phyloP scores from a whole-genome alignment of 495 filamentous ascomycete species.

The Neurospora sp. region DNA sequence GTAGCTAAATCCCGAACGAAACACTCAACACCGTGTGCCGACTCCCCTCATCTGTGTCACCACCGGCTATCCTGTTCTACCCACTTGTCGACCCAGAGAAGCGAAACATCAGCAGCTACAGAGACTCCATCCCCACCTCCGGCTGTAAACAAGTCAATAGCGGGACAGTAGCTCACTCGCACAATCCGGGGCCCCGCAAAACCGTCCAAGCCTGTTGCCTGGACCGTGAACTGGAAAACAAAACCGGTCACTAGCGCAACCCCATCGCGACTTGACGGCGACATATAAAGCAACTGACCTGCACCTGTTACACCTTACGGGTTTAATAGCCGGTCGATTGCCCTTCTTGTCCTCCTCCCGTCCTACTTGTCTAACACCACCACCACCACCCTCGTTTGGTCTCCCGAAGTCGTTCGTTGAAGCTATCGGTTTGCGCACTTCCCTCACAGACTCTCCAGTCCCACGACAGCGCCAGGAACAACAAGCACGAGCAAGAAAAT shows the following conservation, averaged over 20 bases:
- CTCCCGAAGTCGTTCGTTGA: neutral
- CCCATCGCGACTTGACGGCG: neutral
- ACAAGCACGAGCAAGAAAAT: slow-evolving; percentile 12
- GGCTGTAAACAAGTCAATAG: neutral
- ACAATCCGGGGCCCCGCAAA: neutral
- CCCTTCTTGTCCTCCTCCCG: neutral
- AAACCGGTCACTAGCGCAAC: neutral
- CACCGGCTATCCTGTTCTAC: neutral
- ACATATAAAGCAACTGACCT: slow-evolving; percentile 1
- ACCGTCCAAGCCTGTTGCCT: neutral
- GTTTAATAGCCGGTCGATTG: neutral
- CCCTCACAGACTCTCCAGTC: neutral
- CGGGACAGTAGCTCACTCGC: neutral
- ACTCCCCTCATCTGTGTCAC: neutral
- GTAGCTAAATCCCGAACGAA: neutral
- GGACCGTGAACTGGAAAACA: neutral
- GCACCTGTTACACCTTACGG: neutral
- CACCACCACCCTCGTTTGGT: neutral
- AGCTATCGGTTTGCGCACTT: neutral
- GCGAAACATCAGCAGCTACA: neutral
- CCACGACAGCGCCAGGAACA: neutral
- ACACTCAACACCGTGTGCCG: neutral
- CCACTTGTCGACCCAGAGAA: neutral
- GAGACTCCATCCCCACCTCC: neutral
- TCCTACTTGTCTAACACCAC: neutral